Evolutionary conservation across 805 yeast species (phyloP).

Genomic region (Pichia insulana): DNA sequence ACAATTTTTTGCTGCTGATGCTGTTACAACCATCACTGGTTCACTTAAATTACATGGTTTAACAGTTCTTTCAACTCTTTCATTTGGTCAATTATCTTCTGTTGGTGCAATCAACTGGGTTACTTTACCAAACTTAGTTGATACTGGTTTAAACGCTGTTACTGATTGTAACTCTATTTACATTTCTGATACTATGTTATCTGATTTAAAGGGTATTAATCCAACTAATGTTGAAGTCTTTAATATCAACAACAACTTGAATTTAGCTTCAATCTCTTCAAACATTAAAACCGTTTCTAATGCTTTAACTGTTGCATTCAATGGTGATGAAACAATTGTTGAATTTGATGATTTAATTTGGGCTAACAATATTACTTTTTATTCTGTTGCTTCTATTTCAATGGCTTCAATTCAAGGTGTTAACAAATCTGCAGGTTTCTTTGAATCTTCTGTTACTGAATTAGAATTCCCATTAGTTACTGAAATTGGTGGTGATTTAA

Average conservation of each 20-base stretch:
- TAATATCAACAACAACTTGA: slow-evolving; percentile 86
- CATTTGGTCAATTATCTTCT: slow-evolving; percentile 69
- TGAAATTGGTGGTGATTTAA: slow-evolving; percentile 70
- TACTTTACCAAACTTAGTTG: slow-evolving; percentile 77
- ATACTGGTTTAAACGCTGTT: slow-evolving; percentile 67
- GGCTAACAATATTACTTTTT: slow-evolving; percentile 86
- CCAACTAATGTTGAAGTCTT: slow-evolving; percentile 42
- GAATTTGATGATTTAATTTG: slow-evolving; percentile 59
- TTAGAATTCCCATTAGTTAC: slow-evolving; percentile 48
- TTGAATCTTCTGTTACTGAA: slow-evolving; percentile 56
- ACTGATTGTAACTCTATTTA: slow-evolving; percentile 61
- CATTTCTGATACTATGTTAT: slow-evolving; percentile 68
- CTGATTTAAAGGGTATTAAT: slow-evolving; percentile 57
- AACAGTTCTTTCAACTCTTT: slow-evolving; percentile 57
- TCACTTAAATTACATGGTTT: slow-evolving; percentile 51
- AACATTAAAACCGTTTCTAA: slow-evolving; percentile 66
- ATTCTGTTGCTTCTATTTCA: slow-evolving; percentile 67
- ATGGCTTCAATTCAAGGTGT: slow-evolving; percentile 60
- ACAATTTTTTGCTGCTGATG: slow-evolving; percentile 65
- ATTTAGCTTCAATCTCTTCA: slow-evolving; percentile 64
- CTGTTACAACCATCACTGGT: slow-evolving; percentile 67
- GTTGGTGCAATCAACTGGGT: slow-evolving; percentile 75
- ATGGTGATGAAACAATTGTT: slow-evolving; percentile 70
- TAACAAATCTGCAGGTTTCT: slow-evolving; percentile 76
- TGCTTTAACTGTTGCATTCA: slow-evolving; percentile 71